A percentile compares a stretch with the other conserved stretches of the same genome.
Conservation (phyloP, 2,329 filamentous ascomycete species). For the Epichloe scottii region DNA sequence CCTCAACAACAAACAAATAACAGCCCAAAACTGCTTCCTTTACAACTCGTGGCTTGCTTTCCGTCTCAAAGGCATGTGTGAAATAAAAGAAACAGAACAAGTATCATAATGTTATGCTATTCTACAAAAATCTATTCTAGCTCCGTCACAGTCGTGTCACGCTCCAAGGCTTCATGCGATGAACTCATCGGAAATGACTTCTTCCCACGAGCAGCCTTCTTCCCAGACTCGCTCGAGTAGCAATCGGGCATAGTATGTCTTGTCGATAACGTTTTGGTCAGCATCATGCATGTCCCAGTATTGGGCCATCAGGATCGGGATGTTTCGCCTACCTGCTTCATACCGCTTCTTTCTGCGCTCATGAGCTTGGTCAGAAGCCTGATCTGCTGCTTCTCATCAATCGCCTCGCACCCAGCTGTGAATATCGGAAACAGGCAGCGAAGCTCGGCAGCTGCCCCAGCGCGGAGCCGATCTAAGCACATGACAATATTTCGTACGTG, state of each 20-base stretch:
- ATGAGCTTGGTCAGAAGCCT: conserved; percentile 54
- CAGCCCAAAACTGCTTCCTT: not conserved
- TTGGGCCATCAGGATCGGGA: not conserved
- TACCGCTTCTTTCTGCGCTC: conserved; percentile 58
- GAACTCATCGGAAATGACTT: conserved; percentile 53
- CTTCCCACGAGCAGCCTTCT: conserved; percentile 56
- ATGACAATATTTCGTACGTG: conserved; percentile 51
- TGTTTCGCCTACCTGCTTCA: conserved; percentile 51
- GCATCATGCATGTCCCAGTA: not conserved
- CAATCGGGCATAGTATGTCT: conserved; percentile 46
- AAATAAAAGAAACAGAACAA: not conserved
- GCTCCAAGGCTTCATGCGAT: conserved; percentile 37
- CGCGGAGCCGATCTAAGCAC: conserved; percentile 47
- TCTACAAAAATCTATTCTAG: not conserved
- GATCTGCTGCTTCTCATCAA: conserved; percentile 38
- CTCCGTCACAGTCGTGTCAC: not conserved
- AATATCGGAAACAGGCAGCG: conserved; percentile 73
- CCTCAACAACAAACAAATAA: no score
- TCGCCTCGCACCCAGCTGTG: conserved; percentile 65
- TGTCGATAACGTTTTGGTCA: conserved; percentile 13
- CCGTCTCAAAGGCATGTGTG: not conserved
- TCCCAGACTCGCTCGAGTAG: conserved; percentile 61
- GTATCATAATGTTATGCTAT: not conserved
- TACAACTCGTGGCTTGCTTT: not conserved
- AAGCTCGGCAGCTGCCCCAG: conserved; percentile 59